Evolutionary conservation across 108 stramenopile genomes (phyloP).

Genomic region (Thalassiosira profunda): DNA sequence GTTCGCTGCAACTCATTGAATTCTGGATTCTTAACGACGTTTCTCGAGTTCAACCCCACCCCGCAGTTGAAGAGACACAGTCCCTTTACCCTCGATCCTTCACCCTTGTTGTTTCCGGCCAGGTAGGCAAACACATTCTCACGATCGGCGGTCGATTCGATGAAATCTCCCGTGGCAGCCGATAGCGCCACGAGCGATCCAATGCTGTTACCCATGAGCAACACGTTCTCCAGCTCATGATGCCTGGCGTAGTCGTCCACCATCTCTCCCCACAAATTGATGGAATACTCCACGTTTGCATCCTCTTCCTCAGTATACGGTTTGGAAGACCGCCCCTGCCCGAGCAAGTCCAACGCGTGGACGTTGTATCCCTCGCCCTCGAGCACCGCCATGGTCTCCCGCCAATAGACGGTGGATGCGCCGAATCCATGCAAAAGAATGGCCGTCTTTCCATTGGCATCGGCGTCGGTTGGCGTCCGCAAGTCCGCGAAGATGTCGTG

Average conservation of each 20-base stretch:
- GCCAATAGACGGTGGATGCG: conserved; percentile 67
- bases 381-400: conserved; percentile 52
- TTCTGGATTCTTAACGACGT: conserved; percentile 49
- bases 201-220: conserved; percentile 66
- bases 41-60: conserved; percentile 66
- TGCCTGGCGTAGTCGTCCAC: conserved; percentile 60
- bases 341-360: conserved; percentile 66
- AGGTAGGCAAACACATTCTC: conserved; percentile 8
- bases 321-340: conserved; percentile 67
- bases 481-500: conserved; percentile 37
- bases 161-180: conserved; percentile 66
- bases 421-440: conserved; percentile 74
- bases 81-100: conserved; percentile 37
- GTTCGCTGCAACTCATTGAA: conserved; percentile 27
- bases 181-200: conserved; percentile 66
- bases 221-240: conserved; percentile 42
- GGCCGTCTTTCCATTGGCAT: conserved; percentile 26
- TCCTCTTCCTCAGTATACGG: conserved; percentile 12
- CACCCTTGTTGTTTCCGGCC: conserved; percentile 13
- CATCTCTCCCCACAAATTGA: conserved; percentile 68
- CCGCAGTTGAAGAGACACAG: conserved; percentile 71
- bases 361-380: conserved; percentile 59
- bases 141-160: background rate
- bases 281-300: conserved; percentile 52
- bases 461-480: background rate